Percentiles rank a stretch among this genome's conserved stretches.
Evolutionary conservation across 345 rosid genomes (phyloP).

Genomic region (Ceriops decandra): DNA sequence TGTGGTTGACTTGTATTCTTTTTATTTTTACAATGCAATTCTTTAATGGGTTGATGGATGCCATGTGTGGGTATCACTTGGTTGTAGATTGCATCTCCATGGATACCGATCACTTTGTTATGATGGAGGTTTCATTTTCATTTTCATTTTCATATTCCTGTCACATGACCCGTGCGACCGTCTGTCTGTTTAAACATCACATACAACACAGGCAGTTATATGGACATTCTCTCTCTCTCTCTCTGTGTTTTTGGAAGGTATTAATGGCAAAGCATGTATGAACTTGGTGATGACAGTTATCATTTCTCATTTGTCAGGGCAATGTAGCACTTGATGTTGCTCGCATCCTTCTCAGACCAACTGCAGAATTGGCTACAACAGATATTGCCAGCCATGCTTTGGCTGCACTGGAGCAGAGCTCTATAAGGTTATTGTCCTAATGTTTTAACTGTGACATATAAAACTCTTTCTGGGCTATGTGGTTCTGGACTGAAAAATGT

Average conservation of each 20-base stretch:
- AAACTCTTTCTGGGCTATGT: background rate
- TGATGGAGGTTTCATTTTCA: too few species aligned
- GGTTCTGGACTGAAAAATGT: background rate
- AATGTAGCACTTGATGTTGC: conserved; percentile 96
- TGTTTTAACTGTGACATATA: conserved; percentile 7
- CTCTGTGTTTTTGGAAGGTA: background rate
- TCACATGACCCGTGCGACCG: background rate
- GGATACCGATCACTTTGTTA: too few species aligned
- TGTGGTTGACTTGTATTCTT: too few species aligned
- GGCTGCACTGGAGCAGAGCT: conserved; percentile 62
- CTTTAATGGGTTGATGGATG: too few species aligned
- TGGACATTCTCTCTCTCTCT: background rate
- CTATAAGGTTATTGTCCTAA: conserved; percentile 55
- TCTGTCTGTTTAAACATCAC: background rate
- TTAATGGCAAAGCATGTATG: background rate
- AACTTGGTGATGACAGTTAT: background rate
- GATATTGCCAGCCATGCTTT: conserved; percentile 83
- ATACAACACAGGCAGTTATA: background rate
- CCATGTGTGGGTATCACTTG: too few species aligned
- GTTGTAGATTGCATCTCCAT: too few species aligned
- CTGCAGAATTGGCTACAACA: conserved; percentile 66
- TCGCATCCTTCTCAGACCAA: conserved; percentile 75
- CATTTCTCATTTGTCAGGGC: conserved; percentile 47
- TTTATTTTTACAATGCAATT: too few species aligned
- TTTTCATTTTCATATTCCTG: background rate